Evolutionary conservation across 768 basidiomycete genomes (phyloP), one percentile per base, ranked within the genome.

Genomic region (Boletus sp.): DNA sequence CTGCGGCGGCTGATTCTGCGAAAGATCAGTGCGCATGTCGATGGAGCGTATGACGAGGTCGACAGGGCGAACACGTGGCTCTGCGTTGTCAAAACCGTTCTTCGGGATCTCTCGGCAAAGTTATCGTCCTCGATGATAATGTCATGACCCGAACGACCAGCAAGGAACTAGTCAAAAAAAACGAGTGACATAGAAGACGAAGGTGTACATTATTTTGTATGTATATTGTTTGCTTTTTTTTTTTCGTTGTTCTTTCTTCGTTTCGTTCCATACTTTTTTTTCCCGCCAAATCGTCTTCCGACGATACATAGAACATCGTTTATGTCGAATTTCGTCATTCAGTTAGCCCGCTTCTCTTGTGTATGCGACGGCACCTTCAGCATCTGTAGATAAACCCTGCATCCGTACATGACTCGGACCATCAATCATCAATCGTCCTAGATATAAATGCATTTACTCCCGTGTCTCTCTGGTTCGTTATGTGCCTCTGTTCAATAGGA

Each of bases 1-100:
- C 74, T 89, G 36, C 85, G 86, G 14, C 77, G 86, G 17, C 68
- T 91, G n/a, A 64, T 90, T 20, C 69, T 83, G 40, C 80, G 85
- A 46, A 89, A 89, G 72, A 80, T 90, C 52, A 82, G 85, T 39
- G 79, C 82, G 56, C 73, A 80, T 46, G 61, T 81, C 51, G 75
- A 75, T 15, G 82, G 81, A 7, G 83, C 84, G 2, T 79, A 81
- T 62, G 84, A 85, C 42, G 85, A 89, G 64, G 75, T 89, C 42
- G 86, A 89, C 57, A 81, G 78, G 59, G 78, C 78, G 35, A 75
- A 74, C 20, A 72, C 71, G 1, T 89, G 88, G 87, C 69, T 89
- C 18, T 76, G 78, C 47, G 81, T 89, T 50, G 80, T 89, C 56
- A 84, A 82, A 60, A 85, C 83, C 49, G 84, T 83, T 30, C 76